These are phyloP conservation scores for Gastrolobium villosum DNA, from an alignment of 306 rosid species.

Conservation along the genomic window DNA sequence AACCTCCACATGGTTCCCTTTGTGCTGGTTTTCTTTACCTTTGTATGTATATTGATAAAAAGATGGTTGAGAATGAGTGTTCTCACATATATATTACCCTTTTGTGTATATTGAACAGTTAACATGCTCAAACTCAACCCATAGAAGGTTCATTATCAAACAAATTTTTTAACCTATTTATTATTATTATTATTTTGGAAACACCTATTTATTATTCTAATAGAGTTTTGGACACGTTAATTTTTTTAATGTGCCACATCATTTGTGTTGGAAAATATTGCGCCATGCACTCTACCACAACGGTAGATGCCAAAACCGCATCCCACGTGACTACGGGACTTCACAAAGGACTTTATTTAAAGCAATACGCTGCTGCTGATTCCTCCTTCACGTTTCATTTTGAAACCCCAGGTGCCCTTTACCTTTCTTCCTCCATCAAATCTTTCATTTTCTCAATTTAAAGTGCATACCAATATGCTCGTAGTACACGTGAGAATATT, in stretches of 20 bases:
- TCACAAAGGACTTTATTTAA: slow-evolving; percentile 41
- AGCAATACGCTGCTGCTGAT: background rate
- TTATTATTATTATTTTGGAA: background rate
- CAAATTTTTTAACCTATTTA: background rate
- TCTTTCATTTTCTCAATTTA: background rate
- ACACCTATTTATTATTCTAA: background rate
- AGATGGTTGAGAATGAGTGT: slow-evolving; percentile 3
- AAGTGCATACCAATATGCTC: slow-evolving; percentile 10
- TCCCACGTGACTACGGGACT: slow-evolving; percentile 32
- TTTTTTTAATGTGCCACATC: slow-evolving; percentile 9
- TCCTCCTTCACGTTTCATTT: slow-evolving; percentile 10
- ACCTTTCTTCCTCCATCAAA: background rate
- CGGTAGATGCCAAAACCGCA: slow-evolving; percentile 34
- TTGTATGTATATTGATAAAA: background rate
- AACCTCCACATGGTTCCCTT: slow-evolving; percentile 52
- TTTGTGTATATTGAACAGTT: background rate
- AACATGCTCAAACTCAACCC: background rate
- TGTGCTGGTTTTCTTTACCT: slow-evolving; percentile 27
- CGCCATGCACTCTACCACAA: slow-evolving; percentile 13
- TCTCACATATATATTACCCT: background rate
- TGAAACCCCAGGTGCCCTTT: background rate
- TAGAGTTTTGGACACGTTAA: slow-evolving; percentile 17
- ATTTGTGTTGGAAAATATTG: slow-evolving; percentile 26
- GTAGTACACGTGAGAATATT: background rate
- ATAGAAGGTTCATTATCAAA: background rate